Evolutionary conservation across 345 rosid species (phyloP).

Genomic region (Abelmoschus esculentus): DNA sequence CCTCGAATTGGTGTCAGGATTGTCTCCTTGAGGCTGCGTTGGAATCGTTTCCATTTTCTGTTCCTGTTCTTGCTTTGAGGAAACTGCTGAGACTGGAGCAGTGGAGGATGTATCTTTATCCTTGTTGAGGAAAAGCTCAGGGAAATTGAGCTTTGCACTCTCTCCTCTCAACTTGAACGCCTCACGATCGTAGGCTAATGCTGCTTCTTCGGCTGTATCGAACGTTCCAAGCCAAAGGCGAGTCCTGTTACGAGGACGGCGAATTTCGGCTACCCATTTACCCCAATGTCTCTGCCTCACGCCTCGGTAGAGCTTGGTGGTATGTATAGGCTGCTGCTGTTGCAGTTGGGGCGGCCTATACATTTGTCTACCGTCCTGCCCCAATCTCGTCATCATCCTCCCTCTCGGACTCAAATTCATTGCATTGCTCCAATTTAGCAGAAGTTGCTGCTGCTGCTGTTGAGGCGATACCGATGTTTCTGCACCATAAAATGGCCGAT

Average conservation of each 20-base stretch:
- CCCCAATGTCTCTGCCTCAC: slow-evolving; percentile 98
- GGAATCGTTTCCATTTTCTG: slow-evolving; percentile 12
- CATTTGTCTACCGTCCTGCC: slow-evolving; percentile 51
- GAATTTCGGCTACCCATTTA: slow-evolving; percentile 98
- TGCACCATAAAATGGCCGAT: slow-evolving; percentile 28
- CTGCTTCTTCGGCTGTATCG: slow-evolving; percentile 88
- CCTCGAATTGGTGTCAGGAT: slow-evolving; percentile 30
- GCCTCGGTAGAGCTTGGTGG: slow-evolving; percentile 85
- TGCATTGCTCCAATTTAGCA: slow-evolving; percentile 57
- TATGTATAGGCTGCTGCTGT: slow-evolving; percentile 47
- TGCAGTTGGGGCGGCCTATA: slow-evolving; percentile 30
- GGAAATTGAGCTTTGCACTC: slow-evolving; percentile 85
- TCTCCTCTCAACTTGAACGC: slow-evolving; percentile 85
- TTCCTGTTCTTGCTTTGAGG: slow-evolving; percentile 6
- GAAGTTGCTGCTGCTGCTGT: slow-evolving; percentile 24
- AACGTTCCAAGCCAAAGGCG: slow-evolving; percentile 97
- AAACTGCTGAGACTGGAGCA: slow-evolving; percentile 22
- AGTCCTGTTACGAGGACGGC: slow-evolving; percentile 83
- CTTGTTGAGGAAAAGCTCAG: slow-evolving; percentile 65
- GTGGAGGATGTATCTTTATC: slow-evolving; percentile 26
- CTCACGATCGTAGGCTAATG: slow-evolving; percentile 88
- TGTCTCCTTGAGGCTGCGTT: slow-evolving; percentile 16
- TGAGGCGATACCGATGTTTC: slow-evolving; percentile 27
- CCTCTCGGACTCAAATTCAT: slow-evolving; percentile 55
- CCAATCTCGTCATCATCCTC: slow-evolving; percentile 53